Conservation (phyloP, 306 rosid species). For the Quercus wislizeni region DNA sequence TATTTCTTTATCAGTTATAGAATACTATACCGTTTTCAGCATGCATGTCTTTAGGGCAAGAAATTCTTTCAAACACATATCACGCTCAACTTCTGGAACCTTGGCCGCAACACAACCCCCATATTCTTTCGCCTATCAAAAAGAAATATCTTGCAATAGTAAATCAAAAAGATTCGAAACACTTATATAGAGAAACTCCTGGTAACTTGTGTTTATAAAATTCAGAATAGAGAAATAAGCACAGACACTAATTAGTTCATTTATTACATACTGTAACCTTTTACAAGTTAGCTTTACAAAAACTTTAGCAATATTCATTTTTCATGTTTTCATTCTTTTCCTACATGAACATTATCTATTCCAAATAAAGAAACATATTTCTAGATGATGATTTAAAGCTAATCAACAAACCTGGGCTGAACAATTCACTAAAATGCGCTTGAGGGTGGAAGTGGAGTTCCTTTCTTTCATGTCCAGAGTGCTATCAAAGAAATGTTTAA, state of each 20-base stretch:
- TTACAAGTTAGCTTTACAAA: not conserved
- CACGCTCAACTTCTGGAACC: slow-evolving; percentile 89
- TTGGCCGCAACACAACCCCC: slow-evolving; percentile 88
- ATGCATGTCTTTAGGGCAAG: slow-evolving; percentile 75
- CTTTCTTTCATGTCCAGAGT: slow-evolving; percentile 72
- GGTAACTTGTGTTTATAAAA: not conserved
- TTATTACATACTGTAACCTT: not conserved
- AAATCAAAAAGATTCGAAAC: slow-evolving; percentile 1
- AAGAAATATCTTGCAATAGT: slow-evolving; percentile 26
- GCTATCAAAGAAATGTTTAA: slow-evolving; percentile 10
- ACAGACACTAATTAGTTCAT: not conserved
- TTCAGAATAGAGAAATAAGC: not conserved
- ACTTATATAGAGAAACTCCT: slow-evolving; percentile 3
- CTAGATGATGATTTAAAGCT: slow-evolving; percentile 2
- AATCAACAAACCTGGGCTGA: slow-evolving; percentile 67
- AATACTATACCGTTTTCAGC: slow-evolving; percentile 67
- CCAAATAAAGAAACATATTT: slow-evolving; percentile 13
- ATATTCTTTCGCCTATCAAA: slow-evolving; percentile 68
- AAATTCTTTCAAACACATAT: slow-evolving; percentile 85
- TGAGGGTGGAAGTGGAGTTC: slow-evolving; percentile 58
- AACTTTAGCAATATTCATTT: not conserved
- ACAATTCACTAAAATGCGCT: slow-evolving; percentile 74
- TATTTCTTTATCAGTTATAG: slow-evolving; percentile 5
- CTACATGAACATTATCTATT: not conserved
- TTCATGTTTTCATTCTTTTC: not conserved